A percentile compares a stretch with the other conserved stretches of the same genome.
phyloP scores from a whole-genome alignment of 1,139 yeast species.

The Cylindricascospora bacillispora region DNA sequence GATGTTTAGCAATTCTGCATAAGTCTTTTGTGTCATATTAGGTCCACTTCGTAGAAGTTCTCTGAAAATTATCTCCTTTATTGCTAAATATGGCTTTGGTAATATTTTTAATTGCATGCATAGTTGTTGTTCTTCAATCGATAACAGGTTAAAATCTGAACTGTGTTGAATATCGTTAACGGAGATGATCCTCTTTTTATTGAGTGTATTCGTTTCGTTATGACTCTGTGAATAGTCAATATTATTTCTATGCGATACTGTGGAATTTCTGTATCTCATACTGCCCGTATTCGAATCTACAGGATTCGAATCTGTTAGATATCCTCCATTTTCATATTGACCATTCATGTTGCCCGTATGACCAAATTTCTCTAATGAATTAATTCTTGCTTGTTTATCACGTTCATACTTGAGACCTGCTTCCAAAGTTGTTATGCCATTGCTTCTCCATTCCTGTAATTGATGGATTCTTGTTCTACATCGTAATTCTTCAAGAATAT shows the following conservation, averaged over 20 bases:
- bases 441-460: constrained; percentile 83
- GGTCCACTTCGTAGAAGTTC: constrained; percentile 84
- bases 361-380: constrained; percentile 52
- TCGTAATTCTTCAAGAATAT: constrained; percentile 62
- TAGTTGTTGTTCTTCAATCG: constrained; percentile 73
- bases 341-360: constrained; percentile 8
- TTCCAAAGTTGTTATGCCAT: constrained; percentile 77
- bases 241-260: constrained; percentile 16
- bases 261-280: constrained; percentile 17
- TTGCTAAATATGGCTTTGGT: constrained; percentile 90
- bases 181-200: constrained; percentile 31
- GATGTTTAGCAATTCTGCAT: constrained; percentile 68
- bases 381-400: constrained; percentile 56
- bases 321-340: constrained; percentile 6
- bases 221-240: constrained; percentile 19
- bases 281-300: constrained; percentile 6
- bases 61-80: constrained; percentile 81
- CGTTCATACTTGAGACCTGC: constrained; percentile 79
- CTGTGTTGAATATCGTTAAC: constrained; percentile 62
- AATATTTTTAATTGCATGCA: constrained; percentile 74
- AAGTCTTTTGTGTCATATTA: constrained; percentile 64
- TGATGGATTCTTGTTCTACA: constrained; percentile 76
- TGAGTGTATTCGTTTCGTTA: constrained; percentile 8
- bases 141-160: constrained; percentile 68
- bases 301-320: constrained; percentile 11